phyloP scores from a whole-genome alignment of 2,329 filamentous ascomycete species.

The Ambrosiella beaveri region DNA sequence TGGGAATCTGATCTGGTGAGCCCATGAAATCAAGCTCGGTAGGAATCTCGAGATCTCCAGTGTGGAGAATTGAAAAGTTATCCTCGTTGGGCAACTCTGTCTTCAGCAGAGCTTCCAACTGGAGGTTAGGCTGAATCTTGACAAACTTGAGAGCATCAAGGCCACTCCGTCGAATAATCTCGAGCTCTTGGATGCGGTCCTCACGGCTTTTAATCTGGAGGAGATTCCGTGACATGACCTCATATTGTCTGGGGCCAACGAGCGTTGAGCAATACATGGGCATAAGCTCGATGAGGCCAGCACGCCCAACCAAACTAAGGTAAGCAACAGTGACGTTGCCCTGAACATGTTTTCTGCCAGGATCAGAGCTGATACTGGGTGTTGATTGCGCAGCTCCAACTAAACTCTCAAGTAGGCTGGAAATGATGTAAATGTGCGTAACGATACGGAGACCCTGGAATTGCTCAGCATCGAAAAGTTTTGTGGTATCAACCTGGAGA shows the following conservation, averaged over 20 bases:
- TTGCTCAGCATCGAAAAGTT: slow-evolving; percentile 38
- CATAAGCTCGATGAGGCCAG: slow-evolving; percentile 58
- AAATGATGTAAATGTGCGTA: slow-evolving; percentile 47
- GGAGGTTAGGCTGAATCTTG: slow-evolving; percentile 43
- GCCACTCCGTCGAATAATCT: slow-evolving; percentile 55
- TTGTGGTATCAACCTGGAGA: slow-evolving; percentile 24
- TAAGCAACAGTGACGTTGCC: slow-evolving; percentile 71
- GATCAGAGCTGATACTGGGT: background rate
- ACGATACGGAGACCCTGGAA: slow-evolving; percentile 50
- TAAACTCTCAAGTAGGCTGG: slow-evolving; percentile 48
- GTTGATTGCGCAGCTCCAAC: slow-evolving; percentile 14
- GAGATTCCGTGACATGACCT: slow-evolving; percentile 58
- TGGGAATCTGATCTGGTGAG: slow-evolving; percentile 33
- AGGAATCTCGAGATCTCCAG: slow-evolving; percentile 19
- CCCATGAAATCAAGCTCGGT: slow-evolving; percentile 50
- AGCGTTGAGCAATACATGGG: slow-evolving; percentile 80
- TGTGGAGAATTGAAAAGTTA: slow-evolving; percentile 28
- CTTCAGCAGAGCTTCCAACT: slow-evolving; percentile 31
- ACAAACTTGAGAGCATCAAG: slow-evolving; percentile 60
- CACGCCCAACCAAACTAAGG: slow-evolving; percentile 58
- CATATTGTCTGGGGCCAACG: slow-evolving; percentile 43
- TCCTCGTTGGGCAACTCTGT: slow-evolving; percentile 14
- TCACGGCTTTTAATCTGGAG: slow-evolving; percentile 50
- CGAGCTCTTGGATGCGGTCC: slow-evolving; percentile 51
- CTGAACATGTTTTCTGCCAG: slow-evolving; percentile 27